Evolutionary conservation across 140 eudicot species (phyloP).

Genomic region (Ambrosia hybrid): DNA sequence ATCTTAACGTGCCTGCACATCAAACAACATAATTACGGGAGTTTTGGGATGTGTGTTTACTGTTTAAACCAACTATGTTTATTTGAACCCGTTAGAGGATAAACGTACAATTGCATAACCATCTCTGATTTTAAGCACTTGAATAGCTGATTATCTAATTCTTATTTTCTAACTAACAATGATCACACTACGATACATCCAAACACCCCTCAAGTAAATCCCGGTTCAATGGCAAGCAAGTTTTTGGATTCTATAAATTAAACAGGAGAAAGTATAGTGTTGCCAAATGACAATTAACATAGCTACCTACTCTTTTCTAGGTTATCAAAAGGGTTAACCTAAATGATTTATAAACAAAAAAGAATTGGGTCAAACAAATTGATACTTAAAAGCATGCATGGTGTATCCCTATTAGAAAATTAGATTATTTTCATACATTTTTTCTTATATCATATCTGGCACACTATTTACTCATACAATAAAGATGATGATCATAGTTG

Average conservation of each 20-base stretch:
- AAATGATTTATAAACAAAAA: neutral
- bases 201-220: conserved; percentile 1
- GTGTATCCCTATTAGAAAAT: too few species aligned
- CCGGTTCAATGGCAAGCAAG: conserved; percentile 1
- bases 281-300: neutral
- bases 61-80: neutral
- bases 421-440: too few species aligned
- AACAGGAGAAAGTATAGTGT: neutral
- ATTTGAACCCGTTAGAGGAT: conserved; percentile 4
- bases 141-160: neutral
- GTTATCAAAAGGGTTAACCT: neutral
- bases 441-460: too few species aligned
- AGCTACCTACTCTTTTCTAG: neutral
- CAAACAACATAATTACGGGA: neutral
- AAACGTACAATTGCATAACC: conserved; percentile 5
- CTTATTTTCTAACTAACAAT: neutral
- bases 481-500: too few species aligned
- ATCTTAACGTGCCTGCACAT: neutral
- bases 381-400: too few species aligned
- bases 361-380: too few species aligned
- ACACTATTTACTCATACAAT: too few species aligned
- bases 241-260: neutral
- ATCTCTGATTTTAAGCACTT: neutral
- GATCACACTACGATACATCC: neutral
- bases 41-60: neutral